phyloP scores from a whole-genome alignment of 2,329 filamentous ascomycete species.

The Dactylonectria estremocensis region DNA sequence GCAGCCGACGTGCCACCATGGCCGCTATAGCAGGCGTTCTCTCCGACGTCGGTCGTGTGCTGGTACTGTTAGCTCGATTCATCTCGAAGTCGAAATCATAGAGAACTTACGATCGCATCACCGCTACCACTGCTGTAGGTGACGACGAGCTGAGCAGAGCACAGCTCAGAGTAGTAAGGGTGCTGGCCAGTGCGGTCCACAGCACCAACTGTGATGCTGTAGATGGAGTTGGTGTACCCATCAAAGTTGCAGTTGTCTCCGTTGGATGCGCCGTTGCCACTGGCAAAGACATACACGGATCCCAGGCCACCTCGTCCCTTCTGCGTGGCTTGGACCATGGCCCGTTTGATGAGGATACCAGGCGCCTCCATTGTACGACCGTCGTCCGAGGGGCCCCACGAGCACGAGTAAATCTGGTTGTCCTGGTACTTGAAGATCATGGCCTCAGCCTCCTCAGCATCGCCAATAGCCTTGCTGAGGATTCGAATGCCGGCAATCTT shows the following conservation, averaged over 20 bases:
- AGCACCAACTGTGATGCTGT: constrained; percentile 96
- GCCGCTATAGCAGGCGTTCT: constrained; percentile 81
- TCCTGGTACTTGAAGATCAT: constrained; percentile 93
- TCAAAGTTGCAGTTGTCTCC: constrained; percentile 99
- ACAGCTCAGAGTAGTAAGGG: constrained; percentile 96
- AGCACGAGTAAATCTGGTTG: constrained; percentile 98
- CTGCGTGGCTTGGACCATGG: constrained; percentile 94
- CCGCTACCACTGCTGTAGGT: constrained; percentile 94
- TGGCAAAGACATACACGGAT: constrained; percentile 94
- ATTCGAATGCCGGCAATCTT: constrained; percentile 94
- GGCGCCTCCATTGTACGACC: constrained; percentile 95
- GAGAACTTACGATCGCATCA: constrained; percentile 79
- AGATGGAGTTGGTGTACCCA: constrained; percentile 99
- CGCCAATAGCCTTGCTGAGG: constrained; percentile 89
- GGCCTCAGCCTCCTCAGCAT: constrained; percentile 91
- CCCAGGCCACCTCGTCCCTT: constrained; percentile 87
- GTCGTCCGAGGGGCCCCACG: constrained; percentile 97
- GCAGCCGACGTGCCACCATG: constrained; percentile 98
- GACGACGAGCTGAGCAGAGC: constrained; percentile 94
- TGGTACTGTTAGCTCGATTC: constrained; percentile 47
- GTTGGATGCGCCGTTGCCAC: constrained; percentile 88
- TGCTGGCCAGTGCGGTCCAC: constrained; percentile 90
- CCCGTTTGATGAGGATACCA: constrained; percentile 87
- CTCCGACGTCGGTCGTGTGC: constrained; percentile 95
- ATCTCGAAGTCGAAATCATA: not conserved